Evolutionary conservation across 2,329 filamentous ascomycete species (phyloP).

Genomic region (Amphichorda felina): DNA sequence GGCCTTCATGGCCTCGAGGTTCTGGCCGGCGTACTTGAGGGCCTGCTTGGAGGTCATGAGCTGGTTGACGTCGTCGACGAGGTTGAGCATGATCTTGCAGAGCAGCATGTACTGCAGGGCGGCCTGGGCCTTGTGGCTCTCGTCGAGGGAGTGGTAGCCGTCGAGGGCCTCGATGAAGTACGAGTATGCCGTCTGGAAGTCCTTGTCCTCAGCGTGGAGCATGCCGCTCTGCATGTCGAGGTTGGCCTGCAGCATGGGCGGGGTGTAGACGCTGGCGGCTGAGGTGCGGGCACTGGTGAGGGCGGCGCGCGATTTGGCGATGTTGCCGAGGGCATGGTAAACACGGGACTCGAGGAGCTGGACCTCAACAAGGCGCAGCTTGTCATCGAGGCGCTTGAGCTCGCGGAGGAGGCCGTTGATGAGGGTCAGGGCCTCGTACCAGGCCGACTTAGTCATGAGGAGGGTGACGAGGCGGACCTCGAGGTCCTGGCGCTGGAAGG

Average conservation of each 20-base stretch:
- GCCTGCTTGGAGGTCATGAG: slow-evolving; percentile 95
- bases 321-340: slow-evolving; percentile 95
- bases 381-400: slow-evolving; percentile 96
- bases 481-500: slow-evolving; percentile 95
- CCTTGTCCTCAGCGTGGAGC: slow-evolving; percentile 95
- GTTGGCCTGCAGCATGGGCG: slow-evolving; percentile 86
- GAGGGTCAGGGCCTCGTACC: slow-evolving; percentile 91
- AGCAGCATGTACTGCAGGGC: slow-evolving; percentile 98
- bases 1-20: slow-evolving; percentile 97
- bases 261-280: slow-evolving; percentile 94
- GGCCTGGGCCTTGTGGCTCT: slow-evolving; percentile 80
- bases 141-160: slow-evolving; percentile 89
- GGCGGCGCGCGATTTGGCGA: slow-evolving; percentile 88
- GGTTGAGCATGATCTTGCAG: slow-evolving; percentile 99
- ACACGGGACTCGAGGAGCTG: slow-evolving; percentile 94
- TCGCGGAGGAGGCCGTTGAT: slow-evolving; percentile 95
- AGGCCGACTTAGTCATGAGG: slow-evolving; percentile 94
- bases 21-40: slow-evolving; percentile 88
- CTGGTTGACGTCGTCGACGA: slow-evolving; percentile 89
- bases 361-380: slow-evolving; percentile 93
- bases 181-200: slow-evolving; percentile 97
- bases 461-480: slow-evolving; percentile 89
- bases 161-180: slow-evolving; percentile 99
- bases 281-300: slow-evolving; percentile 90
- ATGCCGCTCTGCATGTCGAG: slow-evolving; percentile 99